Percentiles rank a stretch among this genome's conserved stretches.
Evolutionary conservation across 495 filamentous ascomycete genomes (phyloP).

Genomic region (Tuber magnatum): DNA sequence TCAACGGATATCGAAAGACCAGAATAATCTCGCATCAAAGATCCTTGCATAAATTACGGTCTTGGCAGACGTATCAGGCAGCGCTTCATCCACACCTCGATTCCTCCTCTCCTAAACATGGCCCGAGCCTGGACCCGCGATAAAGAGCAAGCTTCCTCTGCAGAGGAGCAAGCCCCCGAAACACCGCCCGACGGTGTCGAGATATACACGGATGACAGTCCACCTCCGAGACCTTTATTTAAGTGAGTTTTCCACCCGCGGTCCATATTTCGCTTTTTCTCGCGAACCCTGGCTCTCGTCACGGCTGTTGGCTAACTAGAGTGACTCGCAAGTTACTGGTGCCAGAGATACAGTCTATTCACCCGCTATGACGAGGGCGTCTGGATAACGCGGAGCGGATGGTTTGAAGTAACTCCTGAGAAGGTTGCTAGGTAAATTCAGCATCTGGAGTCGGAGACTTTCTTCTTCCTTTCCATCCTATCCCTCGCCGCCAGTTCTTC

Average conservation of each 20-base stretch:
- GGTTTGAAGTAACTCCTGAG: constrained; percentile 95
- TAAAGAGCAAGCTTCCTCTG: neutral
- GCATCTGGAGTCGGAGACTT: constrained; percentile 12
- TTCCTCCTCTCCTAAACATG: neutral
- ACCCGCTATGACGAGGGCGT: constrained; percentile 73
- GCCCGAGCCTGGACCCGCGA: neutral
- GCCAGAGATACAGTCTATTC: constrained; percentile 78
- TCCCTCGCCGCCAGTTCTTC: constrained; percentile 6
- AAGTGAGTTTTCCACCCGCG: neutral
- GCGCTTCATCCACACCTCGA: neutral
- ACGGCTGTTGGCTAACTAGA: neutral
- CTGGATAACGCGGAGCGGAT: constrained; percentile 82
- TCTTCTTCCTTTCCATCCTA: neutral
- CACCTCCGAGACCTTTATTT: neutral
- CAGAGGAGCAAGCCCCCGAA: neutral
- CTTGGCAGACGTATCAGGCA: neutral
- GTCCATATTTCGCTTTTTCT: neutral
- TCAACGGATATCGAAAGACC: neutral
- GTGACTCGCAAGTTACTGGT: constrained; percentile 55
- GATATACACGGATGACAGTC: constrained; percentile 15
- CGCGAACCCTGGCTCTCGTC: neutral
- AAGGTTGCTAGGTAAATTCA: constrained; percentile 66
- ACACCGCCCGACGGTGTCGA: constrained; percentile 3
- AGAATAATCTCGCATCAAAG: neutral
- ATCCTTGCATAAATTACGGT: neutral